Conservation (phyloP, 2,329 filamentous ascomycete species). For the Aspergillus thermomutatus region DNA sequence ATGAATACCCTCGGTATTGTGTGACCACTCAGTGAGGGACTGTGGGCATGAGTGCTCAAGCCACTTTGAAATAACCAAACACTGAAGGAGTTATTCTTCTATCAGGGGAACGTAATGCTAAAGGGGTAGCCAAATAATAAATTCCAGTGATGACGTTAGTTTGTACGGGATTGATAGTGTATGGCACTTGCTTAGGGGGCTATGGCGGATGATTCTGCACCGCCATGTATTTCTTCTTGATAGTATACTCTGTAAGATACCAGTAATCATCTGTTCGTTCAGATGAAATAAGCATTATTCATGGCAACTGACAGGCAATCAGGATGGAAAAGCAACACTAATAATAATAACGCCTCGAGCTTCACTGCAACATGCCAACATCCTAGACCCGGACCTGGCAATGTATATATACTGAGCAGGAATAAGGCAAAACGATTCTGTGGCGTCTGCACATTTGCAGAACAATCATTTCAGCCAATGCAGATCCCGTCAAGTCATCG, state of each 20-base stretch:
- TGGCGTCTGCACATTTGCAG: not conserved
- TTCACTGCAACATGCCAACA: not conserved
- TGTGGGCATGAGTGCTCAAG: too few species aligned
- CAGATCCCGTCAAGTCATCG: not conserved
- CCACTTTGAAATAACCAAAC: too few species aligned
- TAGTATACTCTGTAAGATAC: not conserved
- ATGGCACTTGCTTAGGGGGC: not conserved
- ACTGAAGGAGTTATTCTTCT: not conserved
- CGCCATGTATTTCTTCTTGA: constrained; percentile 8
- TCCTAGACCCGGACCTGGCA: not conserved
- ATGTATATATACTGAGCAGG: not conserved
- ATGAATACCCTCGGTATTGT: not conserved
- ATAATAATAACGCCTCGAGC: not conserved
- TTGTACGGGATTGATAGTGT: not conserved
- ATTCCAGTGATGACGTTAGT: not conserved
- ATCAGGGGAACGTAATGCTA: not conserved
- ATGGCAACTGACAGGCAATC: not conserved
- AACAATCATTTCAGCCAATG: not conserved
- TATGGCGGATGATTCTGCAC: constrained; percentile 2
- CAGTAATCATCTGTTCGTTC: not conserved
- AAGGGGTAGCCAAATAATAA: not conserved
- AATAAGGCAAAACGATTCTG: not conserved
- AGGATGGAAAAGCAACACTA: not conserved
- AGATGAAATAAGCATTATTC: not conserved
- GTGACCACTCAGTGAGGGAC: too few species aligned